These are phyloP conservation scores for Aspergillus phoenicis DNA, from an alignment of 2,329 filamentous ascomycete species.

Conservation along the genomic window DNA sequence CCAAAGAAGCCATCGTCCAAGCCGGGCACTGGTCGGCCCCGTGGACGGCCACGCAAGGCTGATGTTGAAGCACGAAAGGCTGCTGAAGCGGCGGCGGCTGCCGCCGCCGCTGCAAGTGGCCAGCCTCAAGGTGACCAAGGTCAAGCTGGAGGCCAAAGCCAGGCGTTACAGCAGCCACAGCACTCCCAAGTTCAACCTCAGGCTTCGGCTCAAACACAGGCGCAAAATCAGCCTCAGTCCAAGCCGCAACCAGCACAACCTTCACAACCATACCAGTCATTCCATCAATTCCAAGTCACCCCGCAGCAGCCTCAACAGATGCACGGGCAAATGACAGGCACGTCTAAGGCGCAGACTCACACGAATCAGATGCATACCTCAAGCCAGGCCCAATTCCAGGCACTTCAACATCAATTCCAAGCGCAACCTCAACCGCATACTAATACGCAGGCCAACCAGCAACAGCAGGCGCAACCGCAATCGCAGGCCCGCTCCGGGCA, in stretches of 20 bases:
- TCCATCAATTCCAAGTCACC: slow-evolving; percentile 6
- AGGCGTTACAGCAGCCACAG: neutral
- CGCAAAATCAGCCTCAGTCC: slow-evolving; percentile 2
- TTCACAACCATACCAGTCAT: neutral
- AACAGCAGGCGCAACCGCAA: slow-evolving; percentile 2
- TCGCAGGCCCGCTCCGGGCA: neutral
- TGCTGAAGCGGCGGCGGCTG: slow-evolving; percentile 27
- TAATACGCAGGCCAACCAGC: neutral
- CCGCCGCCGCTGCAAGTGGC: neutral
- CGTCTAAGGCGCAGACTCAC: neutral
- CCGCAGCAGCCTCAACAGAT: neutral
- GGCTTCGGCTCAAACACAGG: slow-evolving; percentile 2
- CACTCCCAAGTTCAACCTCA: slow-evolving; percentile 1
- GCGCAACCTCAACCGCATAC: neutral
- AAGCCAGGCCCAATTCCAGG: slow-evolving; percentile 9
- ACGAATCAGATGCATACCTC: neutral
- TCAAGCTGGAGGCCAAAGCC: neutral
- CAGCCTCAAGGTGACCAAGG: slow-evolving; percentile 4
- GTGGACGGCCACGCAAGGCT: slow-evolving; percentile 38
- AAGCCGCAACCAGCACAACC: neutral
- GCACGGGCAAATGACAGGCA: neutral
- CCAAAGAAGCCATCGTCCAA: slow-evolving; percentile 25
- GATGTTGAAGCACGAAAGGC: slow-evolving; percentile 34
- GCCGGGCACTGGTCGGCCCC: slow-evolving; percentile 35
- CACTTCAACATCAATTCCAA: slow-evolving; percentile 2